Evolutionary conservation across 371 early-diverging fungal species (phyloP).

Genomic region (Haplosporangium sp.): DNA sequence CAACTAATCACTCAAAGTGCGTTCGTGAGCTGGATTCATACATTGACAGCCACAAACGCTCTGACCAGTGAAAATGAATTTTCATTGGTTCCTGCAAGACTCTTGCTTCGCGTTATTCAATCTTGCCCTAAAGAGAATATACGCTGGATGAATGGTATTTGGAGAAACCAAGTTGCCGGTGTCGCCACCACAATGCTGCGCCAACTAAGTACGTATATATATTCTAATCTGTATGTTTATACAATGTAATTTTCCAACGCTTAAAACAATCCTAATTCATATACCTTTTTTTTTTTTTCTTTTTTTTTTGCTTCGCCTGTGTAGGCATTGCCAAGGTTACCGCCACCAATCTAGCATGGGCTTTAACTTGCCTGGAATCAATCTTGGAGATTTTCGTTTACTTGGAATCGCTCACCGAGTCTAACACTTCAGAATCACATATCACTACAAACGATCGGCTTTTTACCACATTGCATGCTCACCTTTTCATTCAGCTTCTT

Average conservation of each 20-base stretch:
- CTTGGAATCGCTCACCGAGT: conserved; percentile 8
- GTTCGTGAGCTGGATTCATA: conserved; percentile 70
- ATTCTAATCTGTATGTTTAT: background rate
- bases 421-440: background rate
- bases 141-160: conserved; percentile 51
- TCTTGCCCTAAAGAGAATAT: conserved; percentile 47
- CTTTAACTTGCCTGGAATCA: conserved; percentile 31
- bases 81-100: conserved; percentile 49
- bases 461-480: conserved; percentile 20
- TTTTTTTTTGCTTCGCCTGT: no score
- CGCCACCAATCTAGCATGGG: conserved; percentile 38
- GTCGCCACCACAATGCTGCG: conserved; percentile 42
- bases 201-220: conserved; percentile 31
- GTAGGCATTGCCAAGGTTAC: conserved; percentile 33
- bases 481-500: conserved; percentile 23
- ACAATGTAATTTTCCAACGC: background rate
- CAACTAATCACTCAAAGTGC: conserved; percentile 71
- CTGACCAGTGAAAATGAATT: conserved; percentile 45
- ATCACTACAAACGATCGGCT: background rate
- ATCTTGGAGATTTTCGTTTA: conserved; percentile 38
- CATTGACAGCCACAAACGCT: conserved; percentile 55
- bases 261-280: background rate
- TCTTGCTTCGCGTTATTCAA: conserved; percentile 39
- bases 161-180: conserved; percentile 46
- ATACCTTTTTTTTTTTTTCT: background rate